These are phyloP conservation scores for Zanthoxylum bungeanum DNA, from an alignment of 345 rosid species.

Conservation along the genomic window DNA sequence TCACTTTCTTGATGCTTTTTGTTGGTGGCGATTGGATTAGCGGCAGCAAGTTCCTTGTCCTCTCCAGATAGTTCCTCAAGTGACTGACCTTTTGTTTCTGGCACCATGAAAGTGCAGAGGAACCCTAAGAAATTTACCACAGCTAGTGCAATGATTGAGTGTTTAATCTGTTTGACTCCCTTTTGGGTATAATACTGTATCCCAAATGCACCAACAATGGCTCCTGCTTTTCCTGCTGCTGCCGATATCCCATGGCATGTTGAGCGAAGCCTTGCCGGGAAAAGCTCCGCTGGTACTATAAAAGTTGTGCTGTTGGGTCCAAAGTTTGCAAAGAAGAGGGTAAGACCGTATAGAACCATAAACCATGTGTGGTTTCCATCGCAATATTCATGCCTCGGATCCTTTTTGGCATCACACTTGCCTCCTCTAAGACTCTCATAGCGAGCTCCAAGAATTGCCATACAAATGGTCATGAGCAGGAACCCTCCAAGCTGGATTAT, in stretches of 20 bases:
- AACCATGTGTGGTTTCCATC: slow-evolving; percentile 29
- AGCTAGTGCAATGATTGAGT: slow-evolving; percentile 44
- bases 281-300: slow-evolving; percentile 62
- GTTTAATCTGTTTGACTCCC: slow-evolving; percentile 24
- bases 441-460: slow-evolving; percentile 49
- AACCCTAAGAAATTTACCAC: slow-evolving; percentile 55
- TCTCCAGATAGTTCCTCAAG: slow-evolving; percentile 67
- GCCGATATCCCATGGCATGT: slow-evolving; percentile 68
- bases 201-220: slow-evolving; percentile 54
- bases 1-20: slow-evolving; percentile 18
- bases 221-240: slow-evolving; percentile 64
- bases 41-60: slow-evolving; percentile 31
- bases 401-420: background rate
- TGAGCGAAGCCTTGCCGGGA: slow-evolving; percentile 57
- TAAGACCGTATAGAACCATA: slow-evolving; percentile 41
- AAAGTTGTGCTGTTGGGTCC: slow-evolving; percentile 73
- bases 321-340: slow-evolving; percentile 63
- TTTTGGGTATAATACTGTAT: slow-evolving; percentile 46
- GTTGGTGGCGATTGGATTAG: slow-evolving; percentile 6
- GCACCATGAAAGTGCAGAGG: slow-evolving; percentile 58
- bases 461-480: slow-evolving; percentile 57
- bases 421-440: slow-evolving; percentile 35
- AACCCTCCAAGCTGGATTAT: slow-evolving; percentile 63
- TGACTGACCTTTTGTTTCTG: slow-evolving; percentile 65
- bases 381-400: slow-evolving; percentile 24